phyloP scores from a whole-genome alignment of 2,329 filamentous ascomycete species.

The Xylariaceae sp. region DNA sequence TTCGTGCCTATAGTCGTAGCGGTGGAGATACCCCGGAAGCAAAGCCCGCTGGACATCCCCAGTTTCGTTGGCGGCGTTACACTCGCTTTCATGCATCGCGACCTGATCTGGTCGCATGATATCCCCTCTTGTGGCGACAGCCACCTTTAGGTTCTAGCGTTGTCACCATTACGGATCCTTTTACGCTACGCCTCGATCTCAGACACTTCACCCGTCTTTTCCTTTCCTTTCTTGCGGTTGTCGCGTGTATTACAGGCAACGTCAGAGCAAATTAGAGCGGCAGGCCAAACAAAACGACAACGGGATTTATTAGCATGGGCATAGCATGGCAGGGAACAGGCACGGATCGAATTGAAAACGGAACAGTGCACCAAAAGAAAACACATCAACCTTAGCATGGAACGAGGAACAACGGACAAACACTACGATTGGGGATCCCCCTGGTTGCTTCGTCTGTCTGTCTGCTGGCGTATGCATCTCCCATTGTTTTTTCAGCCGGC shows the following conservation, averaged over 20 bases:
- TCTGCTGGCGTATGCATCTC: no score
- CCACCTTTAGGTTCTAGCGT: background rate
- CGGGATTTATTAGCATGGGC: background rate
- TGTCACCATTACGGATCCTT: background rate
- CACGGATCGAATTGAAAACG: no score
- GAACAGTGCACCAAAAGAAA: no score
- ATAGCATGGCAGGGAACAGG: no score
- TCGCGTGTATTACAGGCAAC: constrained; percentile 11
- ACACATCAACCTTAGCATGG: background rate
- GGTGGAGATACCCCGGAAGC: constrained; percentile 1
- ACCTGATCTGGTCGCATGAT: background rate
- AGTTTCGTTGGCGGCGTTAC: background rate
- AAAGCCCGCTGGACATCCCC: constrained; percentile 7
- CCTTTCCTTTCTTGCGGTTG: background rate
- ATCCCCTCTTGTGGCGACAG: background rate
- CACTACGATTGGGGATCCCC: no score
- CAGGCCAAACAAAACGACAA: background rate
- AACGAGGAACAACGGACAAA: no score
- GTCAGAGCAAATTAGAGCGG: constrained; percentile 8
- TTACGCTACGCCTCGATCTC: background rate
- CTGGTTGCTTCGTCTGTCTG: no score
- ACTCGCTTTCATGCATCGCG: background rate
- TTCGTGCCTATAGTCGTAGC: background rate
- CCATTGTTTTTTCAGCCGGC: no score
- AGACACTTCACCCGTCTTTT: background rate